Evolutionary conservation across 139 green algal genomes (phyloP), one percentile per base, ranked within the genome.

Genomic region (Chlamydomonas schloesseri): DNA sequence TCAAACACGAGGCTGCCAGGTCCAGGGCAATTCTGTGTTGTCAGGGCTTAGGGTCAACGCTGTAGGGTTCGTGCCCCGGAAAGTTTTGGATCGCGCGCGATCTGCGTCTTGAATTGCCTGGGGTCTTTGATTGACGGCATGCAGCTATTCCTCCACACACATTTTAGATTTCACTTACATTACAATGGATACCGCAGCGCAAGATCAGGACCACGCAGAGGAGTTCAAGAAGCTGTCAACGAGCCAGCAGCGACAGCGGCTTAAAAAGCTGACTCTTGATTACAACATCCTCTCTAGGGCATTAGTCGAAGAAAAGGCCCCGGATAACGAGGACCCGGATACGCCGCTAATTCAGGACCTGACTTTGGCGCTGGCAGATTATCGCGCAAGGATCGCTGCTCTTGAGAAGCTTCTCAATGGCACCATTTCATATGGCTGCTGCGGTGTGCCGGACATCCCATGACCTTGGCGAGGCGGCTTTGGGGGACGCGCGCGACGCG

Each of bases 141-240:
- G 50, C 68, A 73, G 68, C 68, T 36, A 33, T 33, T 50, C 68
- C 68, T 73, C 68, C 33, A 73, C 23, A 31, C 33, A 50, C 50
- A 50, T 37, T 60, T 50, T 2, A 17, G 47, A 79, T 28, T 13
- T 79, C 65, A 29, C 28, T 29, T 47, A 67, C 42, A 65, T 67
- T 79, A 79, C 46, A 79, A 79, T 79, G 72, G 72, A 65, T 64
- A 79, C 46, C 65, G 72, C 72, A 64, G 29, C 72, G 72, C 28
- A 79, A 79, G 47, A 79, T 65, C 72, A 79, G 72, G 72, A 79
- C 72, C 72, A 79, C 72, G 72, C 72, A 79, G 72, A 64, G 72
- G 72, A 79, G 29, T 79, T 47, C 72, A 79, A 79, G 72, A 79
- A 79, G 72, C 72, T 79, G 72, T 67, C 72, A 47, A 79, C 72